These are phyloP conservation scores for Fusarium oligoseptatum DNA, from an alignment of 2,329 filamentous ascomycete species.

Conservation along the genomic window DNA sequence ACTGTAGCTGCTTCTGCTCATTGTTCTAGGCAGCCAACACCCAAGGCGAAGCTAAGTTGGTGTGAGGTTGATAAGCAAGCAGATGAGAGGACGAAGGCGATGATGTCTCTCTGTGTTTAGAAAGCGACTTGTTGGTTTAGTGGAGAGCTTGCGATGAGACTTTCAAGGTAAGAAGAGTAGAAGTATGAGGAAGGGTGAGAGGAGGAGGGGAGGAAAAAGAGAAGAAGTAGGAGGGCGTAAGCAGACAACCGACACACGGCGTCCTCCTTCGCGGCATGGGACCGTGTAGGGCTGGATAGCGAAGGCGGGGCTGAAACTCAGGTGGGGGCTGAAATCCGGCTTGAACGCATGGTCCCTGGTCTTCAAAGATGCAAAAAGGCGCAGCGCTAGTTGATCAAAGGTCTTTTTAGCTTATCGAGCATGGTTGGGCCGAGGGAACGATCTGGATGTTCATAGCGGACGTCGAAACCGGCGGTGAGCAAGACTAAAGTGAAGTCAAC, in stretches of 20 bases:
- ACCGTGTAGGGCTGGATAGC: constrained; percentile 42
- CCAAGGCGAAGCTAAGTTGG: not conserved
- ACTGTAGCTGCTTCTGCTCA: constrained; percentile 55
- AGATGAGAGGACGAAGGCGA: not conserved
- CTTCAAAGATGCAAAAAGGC: constrained; percentile 1
- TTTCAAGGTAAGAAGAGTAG: not conserved
- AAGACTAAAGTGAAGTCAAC: not conserved
- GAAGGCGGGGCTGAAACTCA: constrained; percentile 34
- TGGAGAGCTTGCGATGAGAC: not conserved
- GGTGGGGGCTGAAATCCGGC: constrained; percentile 29
- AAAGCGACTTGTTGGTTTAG: not conserved
- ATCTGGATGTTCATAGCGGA: not conserved
- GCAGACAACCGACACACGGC: constrained; percentile 6
- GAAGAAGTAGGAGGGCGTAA: constrained; percentile 10
- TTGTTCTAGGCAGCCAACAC: constrained; percentile 29
- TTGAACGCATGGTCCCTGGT: constrained; percentile 18
- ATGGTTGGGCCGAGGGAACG: not conserved
- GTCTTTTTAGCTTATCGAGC: not conserved
- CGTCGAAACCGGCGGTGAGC: constrained; percentile 20
- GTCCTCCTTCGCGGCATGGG: constrained; percentile 6
- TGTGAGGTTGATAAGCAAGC: not conserved
- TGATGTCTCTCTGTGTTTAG: not conserved
- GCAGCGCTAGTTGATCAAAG: constrained; percentile 5
- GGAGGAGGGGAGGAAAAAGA: constrained; percentile 6
- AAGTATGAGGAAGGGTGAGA: not conserved